Base-by-base conservation (phyloP, 345 rosid genomes). In the Leavenworthia alabamica region DNA sequence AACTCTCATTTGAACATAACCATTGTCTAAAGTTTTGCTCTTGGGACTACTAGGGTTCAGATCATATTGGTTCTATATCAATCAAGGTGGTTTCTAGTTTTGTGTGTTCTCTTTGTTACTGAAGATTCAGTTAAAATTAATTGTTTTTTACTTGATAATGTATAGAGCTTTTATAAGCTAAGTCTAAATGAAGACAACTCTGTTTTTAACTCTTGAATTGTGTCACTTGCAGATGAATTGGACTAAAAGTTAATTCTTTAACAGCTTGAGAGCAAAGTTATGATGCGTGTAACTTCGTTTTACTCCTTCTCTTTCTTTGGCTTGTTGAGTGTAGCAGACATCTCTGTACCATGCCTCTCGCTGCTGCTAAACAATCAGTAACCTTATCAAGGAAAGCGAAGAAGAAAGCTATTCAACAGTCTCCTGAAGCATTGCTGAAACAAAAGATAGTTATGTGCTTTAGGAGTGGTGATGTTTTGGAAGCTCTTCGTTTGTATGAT, bases 401-500 rank as follows among this genome's bases (percentile, higher is more conserved):
- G 74, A 89, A 67, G 79, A 83, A 79, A 77, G 82, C 77, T 19
- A 68, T 36, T 1, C 77, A 72, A 24, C 85, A 84, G 51, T 78
- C 83, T 16, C 97, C 96, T 3, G 91, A 82, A 74, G 39, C 72
- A 13, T 14, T 76, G 46, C 78, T 89, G 31, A 85, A 62, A 62
- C 61, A 45, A 15, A 81, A 81, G 76, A 67, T 92, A 28, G 86
- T 82, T 69, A 68, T 40, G 78, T 93, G 99, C 75, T 86, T 96
- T 0, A 85, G 67, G 74, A 43, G 43, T 3, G 82, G 89, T 8
- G 76, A 85, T 19, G 73, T 83, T 55, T 63, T 65, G 48, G 94
- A 89, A 79, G 99, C 89, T 12, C 91, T 93, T 69, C 61, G 74
- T 29, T 78, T 93, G 64, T 89, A 85, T 52, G 99, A 86, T 41